These are phyloP conservation scores for Lactarius evosmus DNA, from an alignment of 768 basidiomycete genomes.

Conservation along the genomic window DNA sequence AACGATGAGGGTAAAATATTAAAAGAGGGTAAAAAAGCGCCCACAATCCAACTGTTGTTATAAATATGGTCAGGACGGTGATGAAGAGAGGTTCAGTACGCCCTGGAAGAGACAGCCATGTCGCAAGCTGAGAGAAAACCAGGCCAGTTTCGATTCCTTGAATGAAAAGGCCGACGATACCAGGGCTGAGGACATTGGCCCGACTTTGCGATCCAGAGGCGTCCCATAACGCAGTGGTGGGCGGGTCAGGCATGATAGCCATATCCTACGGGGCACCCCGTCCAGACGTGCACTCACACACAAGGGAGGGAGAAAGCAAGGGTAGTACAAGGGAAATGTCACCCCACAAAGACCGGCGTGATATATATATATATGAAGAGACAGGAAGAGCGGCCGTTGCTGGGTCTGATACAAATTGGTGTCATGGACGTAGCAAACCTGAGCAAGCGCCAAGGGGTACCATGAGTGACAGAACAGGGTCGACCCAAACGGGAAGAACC, in stretches of 20 bases:
- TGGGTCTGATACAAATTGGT: too few relatives aligned
- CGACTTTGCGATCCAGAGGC: background rate
- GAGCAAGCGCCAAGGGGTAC: too few relatives aligned
- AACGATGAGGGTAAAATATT: background rate
- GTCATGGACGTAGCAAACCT: too few relatives aligned
- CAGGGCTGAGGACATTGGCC: background rate
- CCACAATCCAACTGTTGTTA: constrained; percentile 7
- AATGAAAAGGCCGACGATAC: constrained; percentile 13
- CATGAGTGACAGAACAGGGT: too few relatives aligned
- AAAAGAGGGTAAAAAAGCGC: background rate
- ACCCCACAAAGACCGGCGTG: background rate
- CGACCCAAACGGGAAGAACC: too few relatives aligned
- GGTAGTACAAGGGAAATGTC: background rate
- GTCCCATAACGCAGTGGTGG: too few relatives aligned
- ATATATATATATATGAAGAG: background rate
- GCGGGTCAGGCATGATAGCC: background rate
- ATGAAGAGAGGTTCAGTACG: background rate
- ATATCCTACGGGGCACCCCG: background rate
- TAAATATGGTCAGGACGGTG: constrained; percentile 2
- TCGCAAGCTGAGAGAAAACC: constrained; percentile 2
- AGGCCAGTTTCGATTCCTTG: constrained; percentile 15
- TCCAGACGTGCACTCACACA: too few relatives aligned
- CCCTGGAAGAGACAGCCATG: background rate
- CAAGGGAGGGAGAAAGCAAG: background rate
- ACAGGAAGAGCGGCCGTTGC: background rate